These are phyloP conservation scores for Asterella californica DNA, from an alignment of 225 moss, liverwort and hornwort species.

Conservation along the genomic window DNA sequence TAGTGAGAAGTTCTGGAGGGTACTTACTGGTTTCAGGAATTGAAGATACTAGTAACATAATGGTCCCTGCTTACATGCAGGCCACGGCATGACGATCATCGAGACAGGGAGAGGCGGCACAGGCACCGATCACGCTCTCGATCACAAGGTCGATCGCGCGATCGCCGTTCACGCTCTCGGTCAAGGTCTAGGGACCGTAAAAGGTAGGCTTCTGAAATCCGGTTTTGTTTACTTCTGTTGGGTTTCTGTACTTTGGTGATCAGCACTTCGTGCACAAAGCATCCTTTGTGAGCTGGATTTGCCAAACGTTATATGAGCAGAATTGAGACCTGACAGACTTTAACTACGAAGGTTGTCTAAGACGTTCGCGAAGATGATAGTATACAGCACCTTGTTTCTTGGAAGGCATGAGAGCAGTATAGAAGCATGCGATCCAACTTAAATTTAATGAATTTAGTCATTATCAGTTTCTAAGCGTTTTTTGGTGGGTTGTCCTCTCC, in stretches of 20 bases:
- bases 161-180: constrained; percentile 47
- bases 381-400: background rate
- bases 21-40: no score
- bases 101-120: constrained; percentile 88
- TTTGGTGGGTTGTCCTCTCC: constrained; percentile 47
- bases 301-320: background rate
- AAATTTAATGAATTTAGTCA: constrained; percentile 23
- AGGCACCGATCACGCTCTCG: constrained; percentile 85
- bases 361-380: background rate
- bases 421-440: constrained; percentile 21
- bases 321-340: background rate
- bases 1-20: background rate
- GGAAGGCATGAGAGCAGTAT: constrained; percentile 6
- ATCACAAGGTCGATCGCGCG: constrained; percentile 66
- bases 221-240: background rate
- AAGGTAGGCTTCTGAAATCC: constrained; percentile 44
- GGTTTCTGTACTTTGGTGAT: background rate
- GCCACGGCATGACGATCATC: constrained; percentile 82
- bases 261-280: background rate
- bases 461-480: constrained; percentile 46
- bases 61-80: constrained; percentile 16
- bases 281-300: background rate
- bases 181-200: constrained; percentile 69
- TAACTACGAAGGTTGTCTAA: background rate
- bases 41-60: no score